A percentile compares a stretch with the other conserved stretches of the same genome.
Conservation (phyloP, 2,329 filamentous ascomycete genomes). For the Scortechinia acanthostroma region DNA sequence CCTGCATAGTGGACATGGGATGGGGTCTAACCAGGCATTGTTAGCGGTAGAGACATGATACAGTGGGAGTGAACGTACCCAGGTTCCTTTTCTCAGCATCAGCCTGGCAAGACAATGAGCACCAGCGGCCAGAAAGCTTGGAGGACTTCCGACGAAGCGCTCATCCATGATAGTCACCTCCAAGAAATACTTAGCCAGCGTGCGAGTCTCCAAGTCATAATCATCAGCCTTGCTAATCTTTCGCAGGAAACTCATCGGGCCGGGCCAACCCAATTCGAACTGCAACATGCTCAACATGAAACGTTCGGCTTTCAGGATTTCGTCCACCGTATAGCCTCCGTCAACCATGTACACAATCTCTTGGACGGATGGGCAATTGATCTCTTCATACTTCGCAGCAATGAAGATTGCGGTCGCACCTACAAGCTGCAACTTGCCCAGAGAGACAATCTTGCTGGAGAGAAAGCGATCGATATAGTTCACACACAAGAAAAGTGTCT, state of each 20-base stretch:
- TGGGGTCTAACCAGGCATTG: constrained; percentile 51
- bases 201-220: constrained; percentile 91
- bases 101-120: constrained; percentile 85
- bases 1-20: constrained; percentile 87
- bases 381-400: constrained; percentile 96
- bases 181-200: constrained; percentile 93
- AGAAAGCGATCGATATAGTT: constrained; percentile 98
- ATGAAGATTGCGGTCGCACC: constrained; percentile 93
- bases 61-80: constrained; percentile 54
- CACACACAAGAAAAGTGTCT: constrained; percentile 88
- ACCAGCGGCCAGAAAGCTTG: constrained; percentile 84
- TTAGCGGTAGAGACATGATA: constrained; percentile 8
- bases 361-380: constrained; percentile 88
- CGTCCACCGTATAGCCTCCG: constrained; percentile 77
- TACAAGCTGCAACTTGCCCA: constrained; percentile 90
- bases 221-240: constrained; percentile 97
- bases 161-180: constrained; percentile 97
- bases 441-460: constrained; percentile 85
- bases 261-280: constrained; percentile 96
- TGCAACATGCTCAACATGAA: constrained; percentile 97
- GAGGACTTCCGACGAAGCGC: constrained; percentile 83
- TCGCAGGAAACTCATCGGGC: constrained; percentile 94
- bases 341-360: constrained; percentile 99
- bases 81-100: constrained; percentile 84
- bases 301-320: constrained; percentile 92